Conservation (phyloP, 2,329 filamentous ascomycete genomes). For the Colletotrichum liaoningense region DNA sequence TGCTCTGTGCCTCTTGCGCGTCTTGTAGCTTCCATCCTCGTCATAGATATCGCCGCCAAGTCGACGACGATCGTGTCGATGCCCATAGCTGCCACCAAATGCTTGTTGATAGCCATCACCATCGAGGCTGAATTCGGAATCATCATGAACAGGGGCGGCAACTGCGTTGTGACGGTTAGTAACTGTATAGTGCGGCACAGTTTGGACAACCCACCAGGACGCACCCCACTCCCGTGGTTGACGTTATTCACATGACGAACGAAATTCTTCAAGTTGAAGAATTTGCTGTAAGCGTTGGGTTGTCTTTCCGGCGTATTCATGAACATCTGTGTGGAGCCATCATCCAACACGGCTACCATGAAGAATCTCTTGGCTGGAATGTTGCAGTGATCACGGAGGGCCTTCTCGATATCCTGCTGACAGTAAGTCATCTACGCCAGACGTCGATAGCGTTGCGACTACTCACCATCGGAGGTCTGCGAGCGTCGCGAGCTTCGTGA, state of each 20-base stretch:
- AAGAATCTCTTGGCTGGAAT: conserved; percentile 65
- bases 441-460: background rate
- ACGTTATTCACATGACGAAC: conserved; percentile 42
- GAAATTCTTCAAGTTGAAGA: conserved; percentile 60
- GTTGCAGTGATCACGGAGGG: conserved; percentile 62
- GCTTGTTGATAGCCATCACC: conserved; percentile 36
- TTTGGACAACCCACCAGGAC: conserved; percentile 46
- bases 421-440: background rate
- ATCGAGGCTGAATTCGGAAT: conserved; percentile 39
- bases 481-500: conserved; percentile 31
- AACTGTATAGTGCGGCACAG: background rate
- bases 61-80: conserved; percentile 42
- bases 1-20: conserved; percentile 50
- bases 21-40: conserved; percentile 44
- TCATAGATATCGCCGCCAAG: conserved; percentile 41
- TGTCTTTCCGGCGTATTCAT: conserved; percentile 46
- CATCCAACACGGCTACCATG: conserved; percentile 61
- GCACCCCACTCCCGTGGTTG: conserved; percentile 44
- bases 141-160: conserved; percentile 47
- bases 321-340: conserved; percentile 51
- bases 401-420: conserved; percentile 60
- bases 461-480: conserved; percentile 35
- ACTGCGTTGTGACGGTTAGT: conserved; percentile 39
- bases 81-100: conserved; percentile 38
- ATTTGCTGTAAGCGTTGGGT: conserved; percentile 53